These are phyloP conservation scores for Gentiana dahurica DNA, from an alignment of 257 asterid species.

Conservation along the genomic window DNA sequence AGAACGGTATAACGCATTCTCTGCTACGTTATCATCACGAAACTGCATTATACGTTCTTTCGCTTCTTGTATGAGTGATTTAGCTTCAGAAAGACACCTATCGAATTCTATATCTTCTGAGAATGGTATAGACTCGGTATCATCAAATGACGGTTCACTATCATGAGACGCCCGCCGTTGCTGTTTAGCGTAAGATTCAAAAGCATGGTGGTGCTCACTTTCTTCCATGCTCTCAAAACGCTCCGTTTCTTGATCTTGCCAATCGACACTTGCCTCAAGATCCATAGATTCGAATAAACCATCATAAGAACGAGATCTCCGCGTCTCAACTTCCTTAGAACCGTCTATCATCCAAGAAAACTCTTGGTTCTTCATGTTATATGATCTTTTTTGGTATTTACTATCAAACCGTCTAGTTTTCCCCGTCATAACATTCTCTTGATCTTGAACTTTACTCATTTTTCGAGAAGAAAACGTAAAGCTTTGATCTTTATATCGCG, in stretches of 20 bases:
- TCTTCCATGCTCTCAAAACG: constrained; percentile 22
- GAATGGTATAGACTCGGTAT: constrained; percentile 21
- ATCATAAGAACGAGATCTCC: constrained; percentile 34
- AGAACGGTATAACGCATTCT: constrained; percentile 43
- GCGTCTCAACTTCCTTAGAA: constrained; percentile 31
- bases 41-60: constrained; percentile 35
- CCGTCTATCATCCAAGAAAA: constrained; percentile 26
- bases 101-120: constrained; percentile 49
- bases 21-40: constrained; percentile 37
- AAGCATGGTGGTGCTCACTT: constrained; percentile 28
- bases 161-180: constrained; percentile 16
- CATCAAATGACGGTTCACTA: constrained; percentile 16
- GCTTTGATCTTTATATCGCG: constrained; percentile 15
- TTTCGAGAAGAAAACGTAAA: constrained; percentile 16
- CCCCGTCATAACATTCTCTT: constrained; percentile 11
- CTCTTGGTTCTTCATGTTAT: constrained; percentile 26
- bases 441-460: constrained; percentile 21
- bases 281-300: constrained; percentile 42
- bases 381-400: constrained; percentile 27
- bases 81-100: constrained; percentile 58
- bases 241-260: constrained; percentile 23
- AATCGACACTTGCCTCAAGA: constrained; percentile 31
- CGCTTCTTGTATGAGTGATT: constrained; percentile 51
- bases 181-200: constrained; percentile 18
- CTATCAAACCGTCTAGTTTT: constrained; percentile 28